A percentile compares a stretch with the other conserved stretches of the same genome.
Conservation (phyloP, 352 stramenopile genomes). For the Globisporangium viniferum region DNA sequence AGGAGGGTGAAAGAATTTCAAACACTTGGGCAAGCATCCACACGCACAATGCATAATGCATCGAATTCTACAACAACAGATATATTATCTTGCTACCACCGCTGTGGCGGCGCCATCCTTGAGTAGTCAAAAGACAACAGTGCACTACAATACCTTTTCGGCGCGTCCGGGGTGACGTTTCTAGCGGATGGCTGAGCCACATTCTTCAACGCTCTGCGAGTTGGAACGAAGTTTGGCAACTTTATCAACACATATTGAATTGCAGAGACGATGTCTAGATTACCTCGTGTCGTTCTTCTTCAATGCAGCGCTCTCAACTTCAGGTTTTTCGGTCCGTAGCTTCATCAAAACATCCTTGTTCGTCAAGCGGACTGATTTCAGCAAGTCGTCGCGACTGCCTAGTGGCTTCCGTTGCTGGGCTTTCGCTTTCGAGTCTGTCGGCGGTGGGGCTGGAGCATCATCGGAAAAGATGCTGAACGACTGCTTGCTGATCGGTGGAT, state of each 20-base stretch:
- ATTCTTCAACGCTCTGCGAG: slow-evolving; percentile 27
- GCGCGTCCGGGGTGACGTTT: slow-evolving; percentile 26
- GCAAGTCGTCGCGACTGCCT: slow-evolving; percentile 63
- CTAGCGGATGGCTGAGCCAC: slow-evolving; percentile 21
- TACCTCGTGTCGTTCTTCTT: slow-evolving; percentile 35
- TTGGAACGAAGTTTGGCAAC: slow-evolving; percentile 20
- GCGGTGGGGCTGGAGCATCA: slow-evolving; percentile 25
- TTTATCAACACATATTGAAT: slow-evolving; percentile 4
- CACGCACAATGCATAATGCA: slow-evolving; percentile 11
- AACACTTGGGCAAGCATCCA: background rate
- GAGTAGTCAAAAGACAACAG: background rate
- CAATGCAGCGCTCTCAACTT: slow-evolving; percentile 14
- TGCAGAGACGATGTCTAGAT: slow-evolving; percentile 1
- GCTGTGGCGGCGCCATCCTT: background rate
- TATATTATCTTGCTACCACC: slow-evolving; percentile 21
- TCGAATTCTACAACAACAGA: slow-evolving; percentile 14
- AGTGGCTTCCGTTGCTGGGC: slow-evolving; percentile 58
- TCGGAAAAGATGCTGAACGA: slow-evolving; percentile 52
- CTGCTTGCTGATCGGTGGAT: slow-evolving; percentile 36
- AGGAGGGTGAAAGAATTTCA: background rate
- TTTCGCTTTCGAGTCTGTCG: slow-evolving; percentile 27
- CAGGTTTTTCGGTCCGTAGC: slow-evolving; percentile 20
- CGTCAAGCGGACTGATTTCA: slow-evolving; percentile 47
- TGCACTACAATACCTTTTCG: slow-evolving; percentile 37
- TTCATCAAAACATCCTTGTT: slow-evolving; percentile 82